phyloP scores from a whole-genome alignment of 768 basidiomycete genomes.

The Mycena kentingensis region DNA sequence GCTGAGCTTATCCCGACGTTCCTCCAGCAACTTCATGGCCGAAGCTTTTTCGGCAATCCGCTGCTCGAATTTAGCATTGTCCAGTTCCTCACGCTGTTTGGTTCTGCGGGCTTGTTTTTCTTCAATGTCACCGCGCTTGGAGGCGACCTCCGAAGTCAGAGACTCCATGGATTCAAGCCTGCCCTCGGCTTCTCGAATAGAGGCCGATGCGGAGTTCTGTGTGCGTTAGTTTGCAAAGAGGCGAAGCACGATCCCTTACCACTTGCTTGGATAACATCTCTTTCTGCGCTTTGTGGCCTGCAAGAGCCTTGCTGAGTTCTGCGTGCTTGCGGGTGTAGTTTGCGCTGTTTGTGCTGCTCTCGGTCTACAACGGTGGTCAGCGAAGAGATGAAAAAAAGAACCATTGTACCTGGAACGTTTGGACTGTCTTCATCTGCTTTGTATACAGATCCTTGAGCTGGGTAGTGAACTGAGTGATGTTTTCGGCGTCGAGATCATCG shows the following conservation, averaged over 20 bases:
- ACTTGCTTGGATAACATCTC: conserved; percentile 56
- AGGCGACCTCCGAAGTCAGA: not conserved
- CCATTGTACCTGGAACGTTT: conserved; percentile 62
- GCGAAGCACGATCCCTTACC: conserved; percentile 54
- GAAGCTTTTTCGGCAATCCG: conserved; percentile 55
- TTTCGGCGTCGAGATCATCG: conserved; percentile 67
- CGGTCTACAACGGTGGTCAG: conserved; percentile 39
- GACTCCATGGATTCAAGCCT: not conserved
- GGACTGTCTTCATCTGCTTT: conserved; percentile 62
- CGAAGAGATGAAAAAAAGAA: conserved; percentile 1
- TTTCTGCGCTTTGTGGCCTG: conserved; percentile 56
- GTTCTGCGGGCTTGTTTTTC: conserved; percentile 65
- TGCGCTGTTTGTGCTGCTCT: conserved; percentile 57
- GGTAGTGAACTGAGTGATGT: conserved; percentile 73
- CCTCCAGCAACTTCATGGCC: conserved; percentile 64
- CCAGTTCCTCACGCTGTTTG: conserved; percentile 61
- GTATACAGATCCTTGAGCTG: conserved; percentile 64
- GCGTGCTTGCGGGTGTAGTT: conserved; percentile 65
- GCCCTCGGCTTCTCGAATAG: not conserved
- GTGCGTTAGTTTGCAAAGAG: conserved; percentile 49
- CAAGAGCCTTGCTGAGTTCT: conserved; percentile 56
- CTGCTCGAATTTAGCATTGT: conserved; percentile 64
- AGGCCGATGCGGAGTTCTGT: not conserved
- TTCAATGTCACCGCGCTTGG: conserved; percentile 54
- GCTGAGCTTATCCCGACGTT: conserved; percentile 67